Evolutionary conservation across 768 basidiomycete genomes (phyloP).

Genomic region (Tremella yokohamensis): DNA sequence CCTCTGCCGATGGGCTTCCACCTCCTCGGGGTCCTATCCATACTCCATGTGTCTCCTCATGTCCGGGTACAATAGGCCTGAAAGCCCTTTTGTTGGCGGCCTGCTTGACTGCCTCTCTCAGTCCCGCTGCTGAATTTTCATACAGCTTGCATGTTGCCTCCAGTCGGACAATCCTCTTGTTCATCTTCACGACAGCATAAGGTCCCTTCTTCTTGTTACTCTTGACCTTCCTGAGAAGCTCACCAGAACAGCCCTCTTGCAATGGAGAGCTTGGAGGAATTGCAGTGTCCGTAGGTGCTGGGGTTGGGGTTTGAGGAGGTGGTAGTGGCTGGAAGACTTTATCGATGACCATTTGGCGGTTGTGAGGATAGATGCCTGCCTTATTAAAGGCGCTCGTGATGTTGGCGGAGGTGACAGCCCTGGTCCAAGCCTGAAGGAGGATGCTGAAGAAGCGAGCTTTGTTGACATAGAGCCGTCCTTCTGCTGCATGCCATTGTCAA

Average conservation of each 20-base stretch:
- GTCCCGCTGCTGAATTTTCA: background rate
- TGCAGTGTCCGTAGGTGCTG: background rate
- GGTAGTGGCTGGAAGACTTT: background rate
- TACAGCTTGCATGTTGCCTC: background rate
- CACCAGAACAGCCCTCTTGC: background rate
- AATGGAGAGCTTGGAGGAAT: background rate
- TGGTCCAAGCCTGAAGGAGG: background rate
- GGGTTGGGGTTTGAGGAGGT: background rate
- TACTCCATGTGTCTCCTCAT: background rate
- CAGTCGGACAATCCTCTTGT: background rate
- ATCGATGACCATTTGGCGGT: background rate
- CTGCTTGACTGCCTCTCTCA: background rate
- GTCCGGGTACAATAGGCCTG: constrained; percentile 2
- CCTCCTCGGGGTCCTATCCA: constrained; percentile 2
- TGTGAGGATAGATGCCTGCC: background rate
- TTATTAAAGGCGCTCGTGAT: background rate
- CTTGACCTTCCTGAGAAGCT: background rate
- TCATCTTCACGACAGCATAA: background rate
- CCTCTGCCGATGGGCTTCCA: background rate
- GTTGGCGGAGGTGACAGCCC: background rate
- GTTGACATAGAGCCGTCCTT: background rate
- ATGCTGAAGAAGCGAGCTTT: constrained; percentile 4
- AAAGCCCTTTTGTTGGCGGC: background rate
- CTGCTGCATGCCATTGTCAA: background rate
- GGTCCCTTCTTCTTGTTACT: constrained; percentile 1